Conservation (phyloP, 805 yeast genomes). For the Nakazawaea ernobii region DNA sequence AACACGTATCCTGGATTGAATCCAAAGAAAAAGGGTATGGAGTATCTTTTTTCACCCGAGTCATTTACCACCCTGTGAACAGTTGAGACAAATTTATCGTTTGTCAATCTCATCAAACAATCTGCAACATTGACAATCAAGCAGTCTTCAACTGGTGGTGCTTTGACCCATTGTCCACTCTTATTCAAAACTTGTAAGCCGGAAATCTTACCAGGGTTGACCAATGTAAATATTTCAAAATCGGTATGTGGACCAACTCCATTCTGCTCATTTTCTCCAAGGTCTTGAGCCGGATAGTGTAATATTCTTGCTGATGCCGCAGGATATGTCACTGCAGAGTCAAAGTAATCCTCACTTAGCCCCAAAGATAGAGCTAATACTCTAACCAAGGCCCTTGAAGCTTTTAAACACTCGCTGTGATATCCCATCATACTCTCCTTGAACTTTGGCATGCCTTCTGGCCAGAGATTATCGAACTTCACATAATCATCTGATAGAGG, state of each 20-base stretch:
- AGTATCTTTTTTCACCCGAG: constrained; percentile 20
- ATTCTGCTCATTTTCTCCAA: constrained; percentile 19
- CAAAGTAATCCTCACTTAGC: constrained; percentile 19
- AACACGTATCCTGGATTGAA: constrained; percentile 15
- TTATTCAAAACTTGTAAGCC: constrained; percentile 32
- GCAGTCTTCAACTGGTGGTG: constrained; percentile 26
- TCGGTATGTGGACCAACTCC: constrained; percentile 30
- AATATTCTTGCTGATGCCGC: constrained; percentile 22
- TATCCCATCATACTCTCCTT: constrained; percentile 3
- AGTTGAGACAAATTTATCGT: constrained; percentile 31
- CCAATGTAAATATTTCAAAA: constrained; percentile 24
- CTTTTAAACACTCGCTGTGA: constrained; percentile 3
- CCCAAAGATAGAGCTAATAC: constrained; percentile 21
- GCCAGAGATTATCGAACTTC: constrained; percentile 19
- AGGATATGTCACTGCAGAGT: constrained; percentile 19
- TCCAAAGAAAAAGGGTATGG: constrained; percentile 23
- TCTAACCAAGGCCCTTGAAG: constrained; percentile 15
- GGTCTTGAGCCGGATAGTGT: constrained; percentile 24
- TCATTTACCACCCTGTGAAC: constrained; percentile 31
- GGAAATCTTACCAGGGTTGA: constrained; percentile 20
- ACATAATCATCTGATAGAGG: neutral
- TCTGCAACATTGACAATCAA: constrained; percentile 34
- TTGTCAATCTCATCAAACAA: constrained; percentile 30
- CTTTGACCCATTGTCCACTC: constrained; percentile 25
- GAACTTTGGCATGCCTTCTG: constrained; percentile 18